A percentile compares a stretch with the other conserved stretches of the same genome.
Evolutionary conservation across 257 asterid species (phyloP).

Genomic region (Haberlea rhodopensis): DNA sequence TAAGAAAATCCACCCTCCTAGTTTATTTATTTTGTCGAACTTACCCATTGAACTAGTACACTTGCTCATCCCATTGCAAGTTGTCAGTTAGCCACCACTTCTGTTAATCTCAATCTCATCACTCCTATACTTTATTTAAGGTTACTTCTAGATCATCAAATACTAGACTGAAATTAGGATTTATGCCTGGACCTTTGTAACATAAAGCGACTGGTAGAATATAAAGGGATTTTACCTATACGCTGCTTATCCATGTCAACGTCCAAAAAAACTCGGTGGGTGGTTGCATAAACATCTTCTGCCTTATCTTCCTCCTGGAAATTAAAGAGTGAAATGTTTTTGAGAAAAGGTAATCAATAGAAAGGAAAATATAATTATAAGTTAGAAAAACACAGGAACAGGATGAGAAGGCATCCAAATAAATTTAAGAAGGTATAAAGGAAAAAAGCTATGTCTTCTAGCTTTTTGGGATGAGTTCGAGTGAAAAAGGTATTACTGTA

Average conservation of each 20-base stretch:
- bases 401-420: conserved; percentile 7
- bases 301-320: conserved; percentile 51
- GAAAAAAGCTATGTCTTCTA: background rate
- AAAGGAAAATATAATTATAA: conserved; percentile 5
- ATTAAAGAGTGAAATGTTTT: conserved; percentile 1
- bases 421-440: background rate
- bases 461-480: background rate
- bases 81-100: background rate
- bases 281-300: conserved; percentile 68
- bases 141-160: background rate
- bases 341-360: background rate
- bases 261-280: conserved; percentile 89
- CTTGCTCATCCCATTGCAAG: background rate
- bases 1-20: too few relatives aligned
- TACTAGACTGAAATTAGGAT: background rate
- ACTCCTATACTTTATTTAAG: background rate
- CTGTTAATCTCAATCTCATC: background rate
- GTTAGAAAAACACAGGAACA: background rate
- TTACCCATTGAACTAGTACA: background rate
- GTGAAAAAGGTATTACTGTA: background rate
- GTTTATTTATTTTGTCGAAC: too few relatives aligned
- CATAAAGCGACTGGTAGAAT: background rate
- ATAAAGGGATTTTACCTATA: conserved; percentile 44
- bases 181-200: background rate
- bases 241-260: conserved; percentile 93